Conservation (phyloP, 176 grass and related monocot species). For the Aegilops tauschii region DNA sequence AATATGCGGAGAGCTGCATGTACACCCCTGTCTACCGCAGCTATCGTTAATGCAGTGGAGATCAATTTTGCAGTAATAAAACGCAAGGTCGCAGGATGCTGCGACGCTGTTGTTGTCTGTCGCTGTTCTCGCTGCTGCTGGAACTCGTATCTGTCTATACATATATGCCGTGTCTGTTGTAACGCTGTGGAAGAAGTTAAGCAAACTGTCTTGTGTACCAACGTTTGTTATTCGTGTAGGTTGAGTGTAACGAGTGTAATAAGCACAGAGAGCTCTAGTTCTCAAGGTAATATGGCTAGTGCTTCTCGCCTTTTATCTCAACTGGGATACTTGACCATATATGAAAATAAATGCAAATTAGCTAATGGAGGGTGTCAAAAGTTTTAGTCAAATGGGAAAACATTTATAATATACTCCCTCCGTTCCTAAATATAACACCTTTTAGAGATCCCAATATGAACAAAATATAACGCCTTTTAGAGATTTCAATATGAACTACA, state of each 20-base stretch:
- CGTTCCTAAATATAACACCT: too few relatives aligned
- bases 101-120: slow-evolving; percentile 13
- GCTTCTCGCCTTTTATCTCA: background rate
- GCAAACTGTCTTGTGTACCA: slow-evolving; percentile 5
- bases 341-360: too few relatives aligned
- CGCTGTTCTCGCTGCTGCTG: background rate
- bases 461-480: too few relatives aligned
- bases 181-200: slow-evolving; percentile 20
- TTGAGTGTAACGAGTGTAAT: background rate
- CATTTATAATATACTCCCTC: too few relatives aligned
- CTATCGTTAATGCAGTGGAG: slow-evolving; percentile 51
- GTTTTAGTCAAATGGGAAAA: too few relatives aligned
- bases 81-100: slow-evolving; percentile 24
- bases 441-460: too few relatives aligned
- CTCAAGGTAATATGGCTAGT: background rate
- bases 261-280: background rate
- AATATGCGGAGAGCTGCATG: slow-evolving; percentile 94
- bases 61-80: slow-evolving; percentile 63
- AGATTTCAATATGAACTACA: too few relatives aligned
- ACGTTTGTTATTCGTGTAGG: slow-evolving; percentile 10
- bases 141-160: slow-evolving; percentile 12
- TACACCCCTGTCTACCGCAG: slow-evolving; percentile 78
- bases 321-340: too few relatives aligned
- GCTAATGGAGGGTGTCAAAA: too few relatives aligned
- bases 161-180: slow-evolving; percentile 24